Evolutionary conservation across 148 eudicot species (phyloP).

Genomic region (Bassia scoparia): DNA sequence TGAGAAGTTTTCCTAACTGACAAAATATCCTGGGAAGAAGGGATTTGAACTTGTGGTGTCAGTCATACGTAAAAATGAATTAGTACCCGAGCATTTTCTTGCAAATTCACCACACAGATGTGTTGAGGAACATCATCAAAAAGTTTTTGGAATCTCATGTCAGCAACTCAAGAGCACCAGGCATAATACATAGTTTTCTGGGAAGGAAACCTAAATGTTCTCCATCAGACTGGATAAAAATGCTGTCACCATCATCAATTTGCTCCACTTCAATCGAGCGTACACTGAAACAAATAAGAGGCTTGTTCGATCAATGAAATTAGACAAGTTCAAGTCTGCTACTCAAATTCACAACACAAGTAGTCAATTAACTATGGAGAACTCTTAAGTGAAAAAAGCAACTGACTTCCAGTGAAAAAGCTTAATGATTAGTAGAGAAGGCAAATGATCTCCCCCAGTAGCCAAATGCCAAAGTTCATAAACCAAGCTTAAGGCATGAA

Average conservation of each 20-base stretch:
- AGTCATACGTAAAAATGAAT: background rate
- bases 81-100: background rate
- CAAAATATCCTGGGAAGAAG: background rate
- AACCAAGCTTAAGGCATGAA: too few species aligned
- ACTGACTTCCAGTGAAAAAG: background rate
- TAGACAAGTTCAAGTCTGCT: background rate
- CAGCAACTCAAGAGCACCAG: constrained; percentile 76
- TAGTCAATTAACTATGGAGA: background rate
- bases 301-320: background rate
- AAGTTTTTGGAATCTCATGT: constrained; percentile 19
- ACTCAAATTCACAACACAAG: background rate
- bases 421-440: background rate
- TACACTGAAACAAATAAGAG: constrained; percentile 41
- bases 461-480: background rate
- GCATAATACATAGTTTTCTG: constrained; percentile 56
- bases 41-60: background rate
- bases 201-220: constrained; percentile 93
- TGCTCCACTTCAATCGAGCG: constrained; percentile 72
- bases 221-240: constrained; percentile 88
- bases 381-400: background rate
- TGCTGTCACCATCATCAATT: constrained; percentile 34
- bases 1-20: background rate
- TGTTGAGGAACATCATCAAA: too few species aligned
- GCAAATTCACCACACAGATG: constrained; percentile 1
- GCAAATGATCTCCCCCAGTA: background rate